phyloP scores from a whole-genome alignment of 441 rosid genomes.

The Croton laevigatus region DNA sequence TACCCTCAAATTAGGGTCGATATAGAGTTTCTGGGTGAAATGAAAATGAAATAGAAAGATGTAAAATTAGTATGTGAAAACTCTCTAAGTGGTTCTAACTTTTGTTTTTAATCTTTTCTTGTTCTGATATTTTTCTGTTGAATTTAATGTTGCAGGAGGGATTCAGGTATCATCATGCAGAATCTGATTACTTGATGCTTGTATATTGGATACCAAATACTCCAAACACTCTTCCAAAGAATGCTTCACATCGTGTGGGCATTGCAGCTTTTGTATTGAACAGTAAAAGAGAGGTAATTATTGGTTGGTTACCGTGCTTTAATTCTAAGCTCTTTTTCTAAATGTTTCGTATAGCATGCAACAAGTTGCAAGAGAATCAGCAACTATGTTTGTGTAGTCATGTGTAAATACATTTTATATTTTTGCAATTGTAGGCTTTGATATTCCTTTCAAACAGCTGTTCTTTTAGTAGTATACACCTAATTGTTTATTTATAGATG shows the following conservation, averaged over 20 bases:
- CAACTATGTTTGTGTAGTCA: neutral
- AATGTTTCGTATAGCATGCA: neutral
- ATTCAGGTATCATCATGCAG: slow-evolving; percentile 83
- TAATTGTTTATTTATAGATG: neutral
- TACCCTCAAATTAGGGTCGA: neutral
- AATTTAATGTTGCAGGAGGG: slow-evolving; percentile 50
- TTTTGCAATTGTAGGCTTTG: neutral
- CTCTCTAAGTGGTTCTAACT: neutral
- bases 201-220: slow-evolving; percentile 60
- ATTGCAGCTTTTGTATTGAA: slow-evolving; percentile 68
- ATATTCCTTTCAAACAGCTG: neutral
- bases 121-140: neutral
- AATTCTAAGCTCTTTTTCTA: neutral
- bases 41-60: neutral
- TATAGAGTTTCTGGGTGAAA: neutral
- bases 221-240: slow-evolving; percentile 51
- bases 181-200: slow-evolving; percentile 74
- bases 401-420: neutral
- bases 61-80: neutral
- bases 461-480: neutral
- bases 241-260: slow-evolving; percentile 78
- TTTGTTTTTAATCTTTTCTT: neutral
- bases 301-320: neutral
- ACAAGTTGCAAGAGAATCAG: neutral
- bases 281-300: slow-evolving; percentile 38